Evolutionary conservation across 345 rosid genomes (phyloP).

Genomic region (Microthlaspi erraticum): DNA sequence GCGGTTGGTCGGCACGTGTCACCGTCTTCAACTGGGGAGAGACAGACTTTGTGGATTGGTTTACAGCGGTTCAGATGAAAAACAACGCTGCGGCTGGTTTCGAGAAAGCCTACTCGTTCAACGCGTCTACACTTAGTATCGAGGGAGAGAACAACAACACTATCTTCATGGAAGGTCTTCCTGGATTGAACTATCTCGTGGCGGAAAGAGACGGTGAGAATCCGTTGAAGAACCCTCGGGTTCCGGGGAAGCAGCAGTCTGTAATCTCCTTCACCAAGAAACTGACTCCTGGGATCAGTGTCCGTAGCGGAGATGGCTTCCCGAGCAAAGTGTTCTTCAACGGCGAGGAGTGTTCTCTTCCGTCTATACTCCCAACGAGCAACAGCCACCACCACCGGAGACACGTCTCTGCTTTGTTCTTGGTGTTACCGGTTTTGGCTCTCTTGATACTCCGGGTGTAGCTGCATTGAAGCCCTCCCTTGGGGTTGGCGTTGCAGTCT

Average conservation of each 20-base stretch:
- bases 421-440: constrained; percentile 39
- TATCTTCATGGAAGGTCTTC: constrained; percentile 73
- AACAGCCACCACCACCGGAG: constrained; percentile 33
- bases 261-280: constrained; percentile 91
- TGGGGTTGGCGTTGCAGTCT: constrained; percentile 19
- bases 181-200: constrained; percentile 75
- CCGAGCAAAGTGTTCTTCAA: constrained; percentile 93
- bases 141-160: constrained; percentile 63
- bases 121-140: constrained; percentile 50
- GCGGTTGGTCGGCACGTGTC: constrained; percentile 89
- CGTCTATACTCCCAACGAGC: constrained; percentile 60
- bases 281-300: constrained; percentile 65
- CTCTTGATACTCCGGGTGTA: constrained; percentile 34
- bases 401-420: constrained; percentile 33
- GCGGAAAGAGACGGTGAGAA: constrained; percentile 66
- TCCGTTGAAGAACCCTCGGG: constrained; percentile 66
- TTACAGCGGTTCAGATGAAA: constrained; percentile 67
- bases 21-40: constrained; percentile 95
- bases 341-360: constrained; percentile 92
- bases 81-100: constrained; percentile 77
- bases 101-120: constrained; percentile 78
- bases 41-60: constrained; percentile 82
- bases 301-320: constrained; percentile 80
- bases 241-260: constrained; percentile 90
- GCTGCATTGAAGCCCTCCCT: constrained; percentile 8